Conservation (phyloP, 1,284 basidiomycete species). For the Apiotrichum veenhuisii region DNA sequence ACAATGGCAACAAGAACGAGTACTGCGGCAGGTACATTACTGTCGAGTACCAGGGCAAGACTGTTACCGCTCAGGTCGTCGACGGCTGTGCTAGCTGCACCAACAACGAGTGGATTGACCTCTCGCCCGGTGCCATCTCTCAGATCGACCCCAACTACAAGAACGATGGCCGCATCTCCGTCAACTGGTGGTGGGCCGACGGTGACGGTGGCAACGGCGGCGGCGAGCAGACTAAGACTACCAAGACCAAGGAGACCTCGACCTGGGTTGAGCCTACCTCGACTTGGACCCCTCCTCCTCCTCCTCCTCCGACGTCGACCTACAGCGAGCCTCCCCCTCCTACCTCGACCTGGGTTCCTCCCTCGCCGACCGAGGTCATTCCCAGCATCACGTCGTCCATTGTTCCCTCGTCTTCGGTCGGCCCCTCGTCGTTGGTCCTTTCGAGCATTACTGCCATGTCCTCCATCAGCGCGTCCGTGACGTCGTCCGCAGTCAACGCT, state of each 20-base stretch:
- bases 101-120: constrained; percentile 7
- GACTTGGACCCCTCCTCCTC: not conserved
- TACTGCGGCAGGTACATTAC: constrained; percentile 5
- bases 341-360: not conserved
- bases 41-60: constrained; percentile 7
- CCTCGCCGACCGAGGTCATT: not conserved
- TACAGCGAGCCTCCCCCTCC: not conserved
- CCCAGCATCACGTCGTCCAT: not conserved
- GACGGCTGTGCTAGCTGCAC: constrained; percentile 5
- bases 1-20: not conserved
- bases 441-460: not conserved
- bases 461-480: no score
- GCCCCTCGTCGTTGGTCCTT: not conserved
- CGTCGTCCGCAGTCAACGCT: not conserved
- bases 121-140: constrained; percentile 9
- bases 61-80: not conserved
- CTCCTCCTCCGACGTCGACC: not conserved
- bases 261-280: not conserved
- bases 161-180: not conserved
- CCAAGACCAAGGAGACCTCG: not conserved
- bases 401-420: not conserved
- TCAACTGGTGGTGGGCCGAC: not conserved
- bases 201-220: not conserved
- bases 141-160: constrained; percentile 10
- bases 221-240: not conserved